These are phyloP conservation scores for Pisolithus orientalis DNA, from an alignment of 768 basidiomycete genomes.

Conservation along the genomic window DNA sequence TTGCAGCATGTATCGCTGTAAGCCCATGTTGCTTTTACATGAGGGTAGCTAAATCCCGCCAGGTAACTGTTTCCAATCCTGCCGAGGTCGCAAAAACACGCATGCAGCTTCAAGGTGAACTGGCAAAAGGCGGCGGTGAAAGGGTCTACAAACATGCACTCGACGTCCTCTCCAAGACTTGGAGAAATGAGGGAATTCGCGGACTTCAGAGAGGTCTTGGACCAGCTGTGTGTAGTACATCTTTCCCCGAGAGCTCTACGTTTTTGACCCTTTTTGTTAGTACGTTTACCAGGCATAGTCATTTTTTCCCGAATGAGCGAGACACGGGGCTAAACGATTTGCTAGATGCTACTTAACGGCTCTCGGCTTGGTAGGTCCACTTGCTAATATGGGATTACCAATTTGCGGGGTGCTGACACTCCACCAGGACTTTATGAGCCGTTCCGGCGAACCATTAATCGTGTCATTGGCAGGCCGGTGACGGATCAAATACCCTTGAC, in stretches of 20 bases:
- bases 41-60: background rate
- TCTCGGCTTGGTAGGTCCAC: conserved; percentile 67
- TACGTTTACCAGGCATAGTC: conserved; percentile 83
- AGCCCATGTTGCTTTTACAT: conserved; percentile 4
- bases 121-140: conserved; percentile 61
- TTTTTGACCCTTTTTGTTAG: conserved; percentile 32
- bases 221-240: conserved; percentile 58
- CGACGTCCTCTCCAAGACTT: conserved; percentile 85
- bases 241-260: background rate
- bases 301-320: background rate
- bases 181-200: conserved; percentile 80
- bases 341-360: conserved; percentile 84
- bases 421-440: conserved; percentile 90
- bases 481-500: conserved; percentile 68
- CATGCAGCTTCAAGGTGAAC: conserved; percentile 92
- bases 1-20: conserved; percentile 90
- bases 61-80: conserved; percentile 80
- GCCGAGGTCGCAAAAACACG: conserved; percentile 85
- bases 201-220: conserved; percentile 91
- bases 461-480: conserved; percentile 53
- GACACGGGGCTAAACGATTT: conserved; percentile 5
- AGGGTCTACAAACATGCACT: conserved; percentile 88
- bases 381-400: background rate
- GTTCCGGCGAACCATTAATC: conserved; percentile 67
- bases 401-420: conserved; percentile 9